Evolutionary conservation across 768 basidiomycete species (phyloP).

Genomic region (Dentipellis fragilis): DNA sequence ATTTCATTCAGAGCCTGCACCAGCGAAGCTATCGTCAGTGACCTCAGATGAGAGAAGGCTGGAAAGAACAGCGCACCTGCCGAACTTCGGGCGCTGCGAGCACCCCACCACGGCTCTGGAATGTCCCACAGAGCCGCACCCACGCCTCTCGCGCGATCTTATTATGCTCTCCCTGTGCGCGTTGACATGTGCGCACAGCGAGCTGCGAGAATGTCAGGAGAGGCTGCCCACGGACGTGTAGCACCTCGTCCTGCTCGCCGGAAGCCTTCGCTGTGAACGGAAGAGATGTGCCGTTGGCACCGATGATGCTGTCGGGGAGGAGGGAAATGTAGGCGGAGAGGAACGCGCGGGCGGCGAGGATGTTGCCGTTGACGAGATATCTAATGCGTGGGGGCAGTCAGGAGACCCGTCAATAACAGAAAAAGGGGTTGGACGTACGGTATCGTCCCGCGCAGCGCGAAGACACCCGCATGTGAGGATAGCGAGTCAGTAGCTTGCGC

Average conservation of each 20-base stretch:
- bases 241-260: conserved; percentile 35
- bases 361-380: conserved; percentile 77
- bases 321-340: conserved; percentile 68
- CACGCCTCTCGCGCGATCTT: conserved; percentile 72
- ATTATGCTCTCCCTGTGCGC: conserved; percentile 72
- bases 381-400: conserved; percentile 25
- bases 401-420: not conserved
- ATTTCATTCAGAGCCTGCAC: conserved; percentile 58
- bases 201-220: conserved; percentile 87
- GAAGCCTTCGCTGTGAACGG: conserved; percentile 27
- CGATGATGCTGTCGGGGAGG: conserved; percentile 28
- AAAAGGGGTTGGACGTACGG: conserved; percentile 46
- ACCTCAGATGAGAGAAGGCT: not conserved
- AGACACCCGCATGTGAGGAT: conserved; percentile 39
- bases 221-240: conserved; percentile 64
- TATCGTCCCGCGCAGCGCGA: conserved; percentile 77
- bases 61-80: conserved; percentile 1
- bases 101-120: conserved; percentile 61
- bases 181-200: conserved; percentile 80
- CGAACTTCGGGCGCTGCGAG: conserved; percentile 53
- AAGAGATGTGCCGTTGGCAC: conserved; percentile 30
- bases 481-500: conserved; percentile 29
- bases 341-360: conserved; percentile 92
- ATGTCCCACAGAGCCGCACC: conserved; percentile 77
- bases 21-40: not conserved